Percentiles rank a stretch among this genome's conserved stretches.
These are phyloP conservation scores for Lactarius sanguifluus DNA, from an alignment of 768 basidiomycete species.

Conservation along the genomic window DNA sequence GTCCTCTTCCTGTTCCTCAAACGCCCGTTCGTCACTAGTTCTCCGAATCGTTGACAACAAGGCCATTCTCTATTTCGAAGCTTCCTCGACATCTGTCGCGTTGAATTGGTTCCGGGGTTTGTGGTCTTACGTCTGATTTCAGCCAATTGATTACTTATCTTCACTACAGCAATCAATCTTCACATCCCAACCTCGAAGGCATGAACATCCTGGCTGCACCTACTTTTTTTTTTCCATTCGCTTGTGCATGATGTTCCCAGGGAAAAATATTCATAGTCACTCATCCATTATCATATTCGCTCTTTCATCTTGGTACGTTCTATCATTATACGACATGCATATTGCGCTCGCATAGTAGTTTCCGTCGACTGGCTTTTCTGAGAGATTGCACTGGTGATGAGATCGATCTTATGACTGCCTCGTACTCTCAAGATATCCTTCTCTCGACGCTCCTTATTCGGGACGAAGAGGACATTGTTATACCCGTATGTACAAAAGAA, in stretches of 20 bases:
- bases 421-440: background rate
- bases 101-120: slow-evolving; percentile 89
- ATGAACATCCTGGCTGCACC: slow-evolving; percentile 39
- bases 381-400: slow-evolving; percentile 15
- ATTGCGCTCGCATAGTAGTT: slow-evolving; percentile 25
- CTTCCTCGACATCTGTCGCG: slow-evolving; percentile 79
- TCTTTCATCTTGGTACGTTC: slow-evolving; percentile 15
- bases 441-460: background rate
- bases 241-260: slow-evolving; percentile 25
- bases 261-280: slow-evolving; percentile 20
- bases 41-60: slow-evolving; percentile 90
- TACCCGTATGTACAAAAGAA: background rate
- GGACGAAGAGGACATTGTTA: background rate
- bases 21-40: slow-evolving; percentile 43
- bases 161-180: slow-evolving; percentile 72
- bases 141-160: background rate
- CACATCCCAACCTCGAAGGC: slow-evolving; percentile 83
- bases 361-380: slow-evolving; percentile 10
- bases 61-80: slow-evolving; percentile 87
- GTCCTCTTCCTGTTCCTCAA: slow-evolving; percentile 12
- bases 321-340: slow-evolving; percentile 31
- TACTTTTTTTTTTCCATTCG: slow-evolving; percentile 30
- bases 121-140: slow-evolving; percentile 21
- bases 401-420: background rate
- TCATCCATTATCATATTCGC: slow-evolving; percentile 24